Evolutionary conservation across 768 basidiomycete species (phyloP).

Genomic region (Cystofilobasidium bisporidii): DNA sequence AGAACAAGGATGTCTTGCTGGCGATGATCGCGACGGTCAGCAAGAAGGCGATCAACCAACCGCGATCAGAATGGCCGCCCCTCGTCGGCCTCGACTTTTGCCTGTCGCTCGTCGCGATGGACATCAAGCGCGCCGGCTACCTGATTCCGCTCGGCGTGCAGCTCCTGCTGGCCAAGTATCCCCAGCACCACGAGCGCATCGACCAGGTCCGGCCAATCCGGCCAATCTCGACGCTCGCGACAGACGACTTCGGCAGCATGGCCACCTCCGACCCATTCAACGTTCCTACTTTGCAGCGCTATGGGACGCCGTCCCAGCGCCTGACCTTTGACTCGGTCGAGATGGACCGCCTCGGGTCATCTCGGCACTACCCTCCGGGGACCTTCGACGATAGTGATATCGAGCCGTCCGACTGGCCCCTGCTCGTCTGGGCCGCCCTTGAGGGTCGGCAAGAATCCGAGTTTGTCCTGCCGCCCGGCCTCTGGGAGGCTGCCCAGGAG

Average conservation of each 20-base stretch:
- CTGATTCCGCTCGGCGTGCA: not conserved
- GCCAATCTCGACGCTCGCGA: not conserved
- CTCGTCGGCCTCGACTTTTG: not conserved
- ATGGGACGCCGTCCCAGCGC: not conserved
- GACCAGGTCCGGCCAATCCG: not conserved
- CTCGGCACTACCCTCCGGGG: not conserved
- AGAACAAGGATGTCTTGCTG: not conserved
- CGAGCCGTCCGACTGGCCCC: slow-evolving; percentile 16
- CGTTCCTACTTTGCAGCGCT: not conserved
- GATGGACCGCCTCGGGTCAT: slow-evolving; percentile 3
- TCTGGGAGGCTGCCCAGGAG: not conserved
- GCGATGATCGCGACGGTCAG: not conserved
- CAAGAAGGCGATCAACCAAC: not conserved
- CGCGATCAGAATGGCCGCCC: not conserved
- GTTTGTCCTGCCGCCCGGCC: slow-evolving; percentile 7
- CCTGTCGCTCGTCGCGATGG: slow-evolving; percentile 5
- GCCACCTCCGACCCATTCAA: not conserved
- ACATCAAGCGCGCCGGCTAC: slow-evolving; percentile 11
- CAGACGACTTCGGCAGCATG: not conserved
- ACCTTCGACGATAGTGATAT: slow-evolving; percentile 9
- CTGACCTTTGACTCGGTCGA: slow-evolving; percentile 10
- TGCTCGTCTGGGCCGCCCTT: slow-evolving; percentile 3
- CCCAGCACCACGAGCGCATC: not conserved
- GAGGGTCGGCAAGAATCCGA: not conserved
- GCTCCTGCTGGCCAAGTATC: slow-evolving; percentile 1